Evolutionary conservation across 140 eudicot species (phyloP), one percentile per base, ranked within the genome.

Genomic region (Bidens hawaiensis): DNA sequence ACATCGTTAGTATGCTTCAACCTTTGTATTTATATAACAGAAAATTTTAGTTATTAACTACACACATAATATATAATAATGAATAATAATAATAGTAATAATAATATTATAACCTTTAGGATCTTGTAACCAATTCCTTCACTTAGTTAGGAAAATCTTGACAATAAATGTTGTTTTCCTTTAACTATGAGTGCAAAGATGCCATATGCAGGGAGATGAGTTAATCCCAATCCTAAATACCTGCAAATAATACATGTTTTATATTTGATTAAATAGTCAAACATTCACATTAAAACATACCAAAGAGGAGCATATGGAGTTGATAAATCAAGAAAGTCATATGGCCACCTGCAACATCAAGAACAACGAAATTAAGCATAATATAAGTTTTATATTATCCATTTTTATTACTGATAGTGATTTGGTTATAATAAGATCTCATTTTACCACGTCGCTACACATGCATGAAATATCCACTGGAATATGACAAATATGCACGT

Each of bases 391-490:
- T 51, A 51, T 0, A 51, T 51, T 47, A 15, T 47, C 5, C 27
- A 47, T 1, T 8, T 47, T 18, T 16, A 53, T 53, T 25, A 53
- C n/a, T 17, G 21, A n/a, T n/a, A n/a, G n/a, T n/a, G 36, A 53
- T 53, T 13, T 53, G 61, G 13, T 15, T 15, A 52, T 8, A 53
- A 63, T 18, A 43, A 63, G 63, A 64, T 36, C 25, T 23, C 54
- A 46, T 53, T 77, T 49, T 83, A 87, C 95, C 86, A 69, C 60
- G 76, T 54, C 1, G 79, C 70, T 45, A 83, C 84, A 61, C 80
- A 74, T 30, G 84, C 88, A 75, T 87, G 95, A 38, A 81, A 51
- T 15, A 81, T 76, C 95, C 95, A 84, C 59, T 84, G 94, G 84
- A 79, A 72, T 30, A 79, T 65, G 83, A 87, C 86, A 69, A 68